A percentile compares a stretch with the other conserved stretches of the same genome.
Conservation (phyloP, 2,329 filamentous ascomycete genomes). For the Fusarium torreyae region DNA sequence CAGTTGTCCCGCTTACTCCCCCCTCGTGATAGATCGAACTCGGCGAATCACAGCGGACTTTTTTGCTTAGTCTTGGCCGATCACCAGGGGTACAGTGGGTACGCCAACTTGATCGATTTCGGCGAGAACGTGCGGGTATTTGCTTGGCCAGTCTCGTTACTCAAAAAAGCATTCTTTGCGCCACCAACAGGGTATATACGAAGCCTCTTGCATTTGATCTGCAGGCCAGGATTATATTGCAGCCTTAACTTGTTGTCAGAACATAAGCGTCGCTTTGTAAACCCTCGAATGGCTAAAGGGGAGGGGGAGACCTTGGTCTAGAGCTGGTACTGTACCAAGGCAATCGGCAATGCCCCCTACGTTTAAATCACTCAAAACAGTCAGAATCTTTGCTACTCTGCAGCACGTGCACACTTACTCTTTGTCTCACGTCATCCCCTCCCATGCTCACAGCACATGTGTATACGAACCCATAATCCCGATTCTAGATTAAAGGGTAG, state of each 20-base stretch:
- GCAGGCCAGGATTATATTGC: conserved; percentile 5
- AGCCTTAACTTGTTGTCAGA: conserved; percentile 12
- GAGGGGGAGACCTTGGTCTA: background rate
- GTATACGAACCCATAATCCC: conserved; percentile 9
- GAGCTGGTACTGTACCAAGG: background rate
- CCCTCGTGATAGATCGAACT: conserved; percentile 18
- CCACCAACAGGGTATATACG: conserved; percentile 37
- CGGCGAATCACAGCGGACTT: conserved; percentile 20
- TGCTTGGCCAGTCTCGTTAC: conserved; percentile 31
- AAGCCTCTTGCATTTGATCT: conserved; percentile 36
- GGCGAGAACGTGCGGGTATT: conserved; percentile 33
- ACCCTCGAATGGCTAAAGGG: background rate
- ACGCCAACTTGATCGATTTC: background rate
- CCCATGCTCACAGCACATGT: background rate
- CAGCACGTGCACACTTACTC: conserved; percentile 16
- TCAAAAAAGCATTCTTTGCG: conserved; percentile 28
- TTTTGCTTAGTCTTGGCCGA: conserved; percentile 23
- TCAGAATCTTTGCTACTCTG: background rate
- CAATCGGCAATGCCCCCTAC: background rate
- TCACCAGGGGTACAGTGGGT: conserved; percentile 21
- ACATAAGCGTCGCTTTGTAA: background rate
- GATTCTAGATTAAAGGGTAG: background rate
- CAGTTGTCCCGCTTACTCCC: background rate
- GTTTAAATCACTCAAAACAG: conserved; percentile 18
- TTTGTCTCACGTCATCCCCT: conserved; percentile 24